These are phyloP conservation scores for Gaeumannomyces sp. DNA, from an alignment of 2,329 filamentous ascomycete species.

Conservation along the genomic window DNA sequence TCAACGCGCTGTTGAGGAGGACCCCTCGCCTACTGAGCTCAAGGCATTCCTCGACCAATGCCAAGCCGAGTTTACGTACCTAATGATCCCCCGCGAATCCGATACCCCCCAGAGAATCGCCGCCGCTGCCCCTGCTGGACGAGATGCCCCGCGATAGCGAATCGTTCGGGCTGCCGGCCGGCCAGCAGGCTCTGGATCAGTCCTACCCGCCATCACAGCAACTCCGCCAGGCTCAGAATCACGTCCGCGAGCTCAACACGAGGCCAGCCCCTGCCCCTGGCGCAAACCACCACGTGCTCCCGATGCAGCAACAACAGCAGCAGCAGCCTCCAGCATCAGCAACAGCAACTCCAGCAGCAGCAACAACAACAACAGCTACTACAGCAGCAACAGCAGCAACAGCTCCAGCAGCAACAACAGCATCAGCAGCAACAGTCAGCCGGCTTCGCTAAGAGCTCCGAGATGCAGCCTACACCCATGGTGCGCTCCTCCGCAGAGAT, in stretches of 20 bases:
- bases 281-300: slow-evolving; percentile 44
- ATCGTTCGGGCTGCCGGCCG: slow-evolving; percentile 36
- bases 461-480: slow-evolving; percentile 42
- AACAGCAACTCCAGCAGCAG: slow-evolving; percentile 19
- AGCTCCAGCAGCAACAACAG: slow-evolving; percentile 27
- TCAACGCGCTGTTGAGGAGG: slow-evolving; percentile 43
- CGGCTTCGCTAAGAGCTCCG: slow-evolving; percentile 25
- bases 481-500: slow-evolving; percentile 45
- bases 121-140: slow-evolving; percentile 51
- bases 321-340: slow-evolving; percentile 16
- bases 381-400: slow-evolving; percentile 39
- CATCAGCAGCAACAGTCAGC: not conserved
- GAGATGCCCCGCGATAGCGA: slow-evolving; percentile 49
- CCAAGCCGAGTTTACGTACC: slow-evolving; percentile 59
- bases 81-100: slow-evolving; percentile 63
- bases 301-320: slow-evolving; percentile 35
- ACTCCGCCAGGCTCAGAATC: slow-evolving; percentile 38
- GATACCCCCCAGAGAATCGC: slow-evolving; percentile 56
- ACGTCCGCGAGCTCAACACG: slow-evolving; percentile 45
- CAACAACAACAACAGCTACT: slow-evolving; percentile 45
- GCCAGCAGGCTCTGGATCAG: slow-evolving; percentile 34
- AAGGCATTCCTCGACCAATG: slow-evolving; percentile 59
- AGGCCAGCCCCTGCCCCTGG: slow-evolving; percentile 44
- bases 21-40: slow-evolving; percentile 44
- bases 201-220: slow-evolving; percentile 15